Evolutionary conservation across 371 early-diverging fungal genomes (phyloP).

Genomic region (Capillidium heterosporum): DNA sequence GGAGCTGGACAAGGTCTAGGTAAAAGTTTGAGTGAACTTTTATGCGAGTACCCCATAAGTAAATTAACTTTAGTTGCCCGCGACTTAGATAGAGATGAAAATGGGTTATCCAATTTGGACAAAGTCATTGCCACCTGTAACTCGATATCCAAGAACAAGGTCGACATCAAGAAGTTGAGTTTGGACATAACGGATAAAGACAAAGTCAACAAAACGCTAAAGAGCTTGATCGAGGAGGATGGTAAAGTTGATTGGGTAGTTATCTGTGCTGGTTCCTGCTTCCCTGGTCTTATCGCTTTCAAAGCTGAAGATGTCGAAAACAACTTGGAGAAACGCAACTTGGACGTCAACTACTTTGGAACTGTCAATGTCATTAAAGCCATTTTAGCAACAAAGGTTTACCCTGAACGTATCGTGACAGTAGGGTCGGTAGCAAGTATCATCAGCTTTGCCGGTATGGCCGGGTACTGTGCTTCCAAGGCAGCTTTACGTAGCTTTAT

Average conservation of each 20-base stretch:
- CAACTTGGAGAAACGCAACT: not conserved
- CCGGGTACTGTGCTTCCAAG: conserved; percentile 2
- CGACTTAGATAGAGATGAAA: not conserved
- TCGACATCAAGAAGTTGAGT: not conserved
- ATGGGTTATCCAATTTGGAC: not conserved
- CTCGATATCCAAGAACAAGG: not conserved
- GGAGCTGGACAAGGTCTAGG: conserved; percentile 4
- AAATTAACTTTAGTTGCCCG: not conserved
- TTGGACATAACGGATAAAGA: not conserved
- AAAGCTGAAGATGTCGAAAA: not conserved
- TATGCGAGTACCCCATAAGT: not conserved
- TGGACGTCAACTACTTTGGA: conserved; percentile 4
- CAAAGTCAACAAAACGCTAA: not conserved
- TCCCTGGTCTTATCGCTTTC: not conserved
- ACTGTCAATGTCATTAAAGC: conserved; percentile 1
- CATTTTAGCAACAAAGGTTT: not conserved
- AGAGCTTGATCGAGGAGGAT: not conserved
- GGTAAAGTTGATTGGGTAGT: conserved; percentile 4
- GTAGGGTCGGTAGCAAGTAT: not conserved
- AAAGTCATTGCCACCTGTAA: conserved; percentile 2
- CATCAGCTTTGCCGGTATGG: not conserved
- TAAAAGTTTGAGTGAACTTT: not conserved
- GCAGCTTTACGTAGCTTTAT: not conserved
- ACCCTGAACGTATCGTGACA: not conserved
- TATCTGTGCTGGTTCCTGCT: not conserved